Evolutionary conservation across 2,329 filamentous ascomycete species (phyloP).

Genomic region (Herpotrichia juniperi): DNA sequence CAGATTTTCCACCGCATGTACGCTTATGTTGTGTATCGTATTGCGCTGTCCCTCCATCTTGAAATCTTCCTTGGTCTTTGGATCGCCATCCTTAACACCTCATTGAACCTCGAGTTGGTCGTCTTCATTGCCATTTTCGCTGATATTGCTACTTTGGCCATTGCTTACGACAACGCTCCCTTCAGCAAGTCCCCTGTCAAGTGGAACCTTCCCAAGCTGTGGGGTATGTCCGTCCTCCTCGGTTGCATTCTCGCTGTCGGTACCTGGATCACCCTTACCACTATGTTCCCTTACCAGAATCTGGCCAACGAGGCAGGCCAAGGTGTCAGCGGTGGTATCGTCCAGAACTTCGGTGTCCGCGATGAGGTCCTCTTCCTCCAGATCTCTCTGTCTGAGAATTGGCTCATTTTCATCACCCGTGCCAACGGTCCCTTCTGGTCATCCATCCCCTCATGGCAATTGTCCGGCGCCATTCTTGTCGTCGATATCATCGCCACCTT

Average conservation of each 20-base stretch:
- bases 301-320: slow-evolving; percentile 45
- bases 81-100: slow-evolving; percentile 86
- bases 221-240: slow-evolving; percentile 88
- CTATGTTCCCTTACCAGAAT: slow-evolving; percentile 66
- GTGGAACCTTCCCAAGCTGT: slow-evolving; percentile 93
- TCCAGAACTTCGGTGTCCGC: slow-evolving; percentile 84
- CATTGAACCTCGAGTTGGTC: slow-evolving; percentile 83
- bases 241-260: slow-evolving; percentile 81
- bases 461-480: slow-evolving; percentile 75
- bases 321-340: slow-evolving; percentile 77
- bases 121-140: slow-evolving; percentile 96
- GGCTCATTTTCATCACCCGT: slow-evolving; percentile 96
- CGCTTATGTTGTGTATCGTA: slow-evolving; percentile 94
- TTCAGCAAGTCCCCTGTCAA: slow-evolving; percentile 87
- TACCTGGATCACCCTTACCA: slow-evolving; percentile 88
- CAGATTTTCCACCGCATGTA: slow-evolving; percentile 98
- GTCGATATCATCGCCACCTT: slow-evolving; percentile 85
- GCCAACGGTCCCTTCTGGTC: slow-evolving; percentile 93
- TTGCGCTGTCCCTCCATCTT: slow-evolving; percentile 87
- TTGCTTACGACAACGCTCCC: slow-evolving; percentile 91
- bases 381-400: slow-evolving; percentile 91
- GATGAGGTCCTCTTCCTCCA: slow-evolving; percentile 88
- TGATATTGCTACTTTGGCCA: slow-evolving; percentile 88
- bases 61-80: slow-evolving; percentile 91
- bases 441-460: slow-evolving; percentile 85